phyloP scores from a whole-genome alignment of 495 filamentous ascomycete species.

The Schizothecium vesticola region DNA sequence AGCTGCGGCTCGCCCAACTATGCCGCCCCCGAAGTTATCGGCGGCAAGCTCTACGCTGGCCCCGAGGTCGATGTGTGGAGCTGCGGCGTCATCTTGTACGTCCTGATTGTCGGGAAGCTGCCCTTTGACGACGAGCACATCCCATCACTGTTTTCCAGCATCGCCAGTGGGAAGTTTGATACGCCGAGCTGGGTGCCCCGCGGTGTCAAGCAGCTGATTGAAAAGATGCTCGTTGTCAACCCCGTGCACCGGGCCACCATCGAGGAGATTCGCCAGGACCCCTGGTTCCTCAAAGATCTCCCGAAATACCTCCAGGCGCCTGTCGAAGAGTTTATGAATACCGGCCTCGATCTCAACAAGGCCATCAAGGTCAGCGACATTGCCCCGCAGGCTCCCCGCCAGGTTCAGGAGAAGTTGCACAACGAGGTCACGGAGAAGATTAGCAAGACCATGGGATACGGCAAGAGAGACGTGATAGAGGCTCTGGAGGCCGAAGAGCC shows the following conservation, averaged over 20 bases:
- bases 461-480: slow-evolving; percentile 88
- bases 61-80: slow-evolving; percentile 99
- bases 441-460: slow-evolving; percentile 96
- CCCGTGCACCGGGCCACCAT: slow-evolving; percentile 91
- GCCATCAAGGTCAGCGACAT: slow-evolving; percentile 77
- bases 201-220: slow-evolving; percentile 79
- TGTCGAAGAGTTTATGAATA: slow-evolving; percentile 88
- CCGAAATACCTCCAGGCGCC: slow-evolving; percentile 80
- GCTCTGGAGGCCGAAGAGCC: slow-evolving; percentile 86
- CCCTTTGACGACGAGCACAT: slow-evolving; percentile 96
- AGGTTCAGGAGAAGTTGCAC: slow-evolving; percentile 82
- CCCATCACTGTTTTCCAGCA: slow-evolving; percentile 41
- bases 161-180: slow-evolving; percentile 66
- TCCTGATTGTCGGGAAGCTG: slow-evolving; percentile 81
- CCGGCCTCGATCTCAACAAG: slow-evolving; percentile 85
- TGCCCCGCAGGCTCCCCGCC: slow-evolving; percentile 67
- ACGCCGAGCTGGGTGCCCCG: slow-evolving; percentile 82
- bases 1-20: slow-evolving; percentile 98
- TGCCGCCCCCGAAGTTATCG: slow-evolving; percentile 95
- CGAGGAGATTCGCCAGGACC: slow-evolving; percentile 85
- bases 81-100: slow-evolving; percentile 96
- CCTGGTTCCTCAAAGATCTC: slow-evolving; percentile 87
- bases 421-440: slow-evolving; percentile 89
- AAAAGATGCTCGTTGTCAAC: slow-evolving; percentile 91
- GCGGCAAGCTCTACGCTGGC: slow-evolving; percentile 93